Base-by-base conservation (phyloP, 352 stramenopile genomes). In the Thraustochytrium sp. region DNA sequence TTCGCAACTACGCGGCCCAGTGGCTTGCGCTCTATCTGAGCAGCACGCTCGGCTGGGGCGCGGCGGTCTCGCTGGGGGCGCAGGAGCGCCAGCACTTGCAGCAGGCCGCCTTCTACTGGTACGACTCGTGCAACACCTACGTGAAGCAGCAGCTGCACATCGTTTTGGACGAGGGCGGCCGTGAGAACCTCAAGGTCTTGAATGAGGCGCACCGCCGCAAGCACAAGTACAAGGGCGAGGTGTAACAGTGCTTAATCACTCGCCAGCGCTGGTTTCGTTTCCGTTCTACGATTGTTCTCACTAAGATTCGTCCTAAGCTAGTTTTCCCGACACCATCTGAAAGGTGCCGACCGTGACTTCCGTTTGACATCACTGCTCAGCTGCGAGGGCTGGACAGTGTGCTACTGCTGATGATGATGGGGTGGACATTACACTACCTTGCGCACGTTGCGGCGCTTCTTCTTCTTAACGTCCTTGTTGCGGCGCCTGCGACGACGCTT, bases 221-320 rank as follows among this genome's bases (percentile, higher is more conserved):
- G 46, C 65, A 77, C 65, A 68, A 72, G 49, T 77, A 62, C 49
- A 77, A 77, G 65, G 65, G 65, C n/a, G 23, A 62, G 31, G 49
- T 77, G 65, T 77, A 62, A 77, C 11, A 23, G 49, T 18, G 49
- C 26, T 26, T 23, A 18, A 18, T 26, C 18, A 26, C 26, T 55
- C 26, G 18, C 18, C 18, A 55, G 49, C 18, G 18, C 26, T 55
- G 18, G 26, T 23, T 55, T 23, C 16, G n/a, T 77, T 16, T 68
- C n/a, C 68, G 23, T 26, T 77, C 64, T 55, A 72, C 59, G 13
- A 23, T 53, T 23, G 59, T 62, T 77, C 64, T 23, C n/a, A 23
- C 8, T 53, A 23, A 31, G 18, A 54, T 55, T 8, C 21, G 42
- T 62, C 16, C 42, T 26, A 68, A 68, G 63, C 31, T 77, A 36